Evolutionary conservation across 495 filamentous ascomycete genomes (phyloP).

Genomic region (Neurospora hispaniola): DNA sequence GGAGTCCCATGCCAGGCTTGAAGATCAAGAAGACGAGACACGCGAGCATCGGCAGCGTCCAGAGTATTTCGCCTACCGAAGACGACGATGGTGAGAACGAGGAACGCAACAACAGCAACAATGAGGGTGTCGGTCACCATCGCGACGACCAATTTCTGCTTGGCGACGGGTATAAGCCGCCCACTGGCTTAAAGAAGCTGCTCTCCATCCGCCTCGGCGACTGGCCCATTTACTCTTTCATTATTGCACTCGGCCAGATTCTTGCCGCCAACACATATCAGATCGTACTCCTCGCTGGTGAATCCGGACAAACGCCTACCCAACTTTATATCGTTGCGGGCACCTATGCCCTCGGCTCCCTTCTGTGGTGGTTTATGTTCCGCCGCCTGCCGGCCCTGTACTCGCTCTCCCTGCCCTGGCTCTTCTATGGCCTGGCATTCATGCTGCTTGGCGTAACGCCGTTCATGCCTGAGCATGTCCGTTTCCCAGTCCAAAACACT

Average conservation of each 20-base stretch:
- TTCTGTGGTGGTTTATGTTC: constrained; percentile 39
- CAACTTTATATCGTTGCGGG: constrained; percentile 51
- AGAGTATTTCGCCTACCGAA: constrained; percentile 19
- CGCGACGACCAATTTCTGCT: constrained; percentile 46
- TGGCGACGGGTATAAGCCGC: constrained; percentile 55
- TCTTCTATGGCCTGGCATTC: constrained; percentile 52
- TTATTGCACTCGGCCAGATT: constrained; percentile 59
- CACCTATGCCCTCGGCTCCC: constrained; percentile 47
- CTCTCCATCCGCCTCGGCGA: constrained; percentile 32
- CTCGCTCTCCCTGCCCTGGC: constrained; percentile 40
- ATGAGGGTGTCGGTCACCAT: constrained; percentile 2
- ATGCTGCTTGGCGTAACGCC: constrained; percentile 52
- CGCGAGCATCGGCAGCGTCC: constrained; percentile 20
- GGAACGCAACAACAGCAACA: constrained; percentile 37
- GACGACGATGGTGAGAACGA: constrained; percentile 7
- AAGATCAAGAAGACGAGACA: constrained; percentile 13
- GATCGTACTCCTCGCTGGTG: constrained; percentile 53
- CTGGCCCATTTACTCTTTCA: constrained; percentile 63
- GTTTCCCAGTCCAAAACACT: constrained; percentile 45
- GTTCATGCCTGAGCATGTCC: constrained; percentile 27
- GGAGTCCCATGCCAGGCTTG: constrained; percentile 6
- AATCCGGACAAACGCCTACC: constrained; percentile 44
- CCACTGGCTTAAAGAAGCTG: constrained; percentile 47
- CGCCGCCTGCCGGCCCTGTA: constrained; percentile 22
- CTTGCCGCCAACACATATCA: constrained; percentile 59